Base-by-base conservation (phyloP, 139 green algal genomes). In the Coelastrella sp. region DNA sequence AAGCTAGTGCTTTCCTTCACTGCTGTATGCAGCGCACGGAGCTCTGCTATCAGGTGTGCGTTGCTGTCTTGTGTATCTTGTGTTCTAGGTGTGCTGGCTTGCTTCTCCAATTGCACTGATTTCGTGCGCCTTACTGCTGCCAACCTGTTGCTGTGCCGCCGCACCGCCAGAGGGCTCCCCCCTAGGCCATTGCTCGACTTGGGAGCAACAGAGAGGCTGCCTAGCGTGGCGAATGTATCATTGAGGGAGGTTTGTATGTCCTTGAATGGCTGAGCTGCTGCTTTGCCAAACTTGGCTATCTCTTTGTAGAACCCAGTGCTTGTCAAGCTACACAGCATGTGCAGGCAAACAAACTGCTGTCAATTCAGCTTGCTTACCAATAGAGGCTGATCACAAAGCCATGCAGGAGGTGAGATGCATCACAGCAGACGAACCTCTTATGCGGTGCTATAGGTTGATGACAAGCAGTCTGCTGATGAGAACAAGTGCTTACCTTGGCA, bases 281-380 rank as follows among this genome's bases (percentile, higher is more conserved):
- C 62, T 41, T 84, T 84, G 48, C 77, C 64, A 27, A 88, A 59
- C 64, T 85, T 80, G 48, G 68, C 80, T 34, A 86, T 80, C 34
- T 86, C 80, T 35, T 86, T 86, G 51, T 78, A 86, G 4, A 86
- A 37, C 32, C 80, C 80, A 4, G 67, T 73, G 37, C 50, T 63
- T 38, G 59, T 84, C 19, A 27, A 25, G 27, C 45, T 64, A 21
- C 53, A 43, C 17, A 27, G 9, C 25, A 82, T 21, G 45, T n/a
- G n/a, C n/a, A n/a, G n/a, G n/a, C n/a, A n/a, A n/a, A n/a, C 30
- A 21, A 32, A 35, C 40, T 57, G 48, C 48, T 23, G 17, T 4
- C 48, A 64, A 32, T 64, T 64, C 45, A 57, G 45, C 15, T 57
- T 64, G 53, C 53, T 32, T 5, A 64, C 19, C 17, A 64, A 21